Percentiles rank a stretch among this genome's conserved stretches.
phyloP scores from a whole-genome alignment of 2,329 filamentous ascomycete species.

The Chaetothyriales sp. region DNA sequence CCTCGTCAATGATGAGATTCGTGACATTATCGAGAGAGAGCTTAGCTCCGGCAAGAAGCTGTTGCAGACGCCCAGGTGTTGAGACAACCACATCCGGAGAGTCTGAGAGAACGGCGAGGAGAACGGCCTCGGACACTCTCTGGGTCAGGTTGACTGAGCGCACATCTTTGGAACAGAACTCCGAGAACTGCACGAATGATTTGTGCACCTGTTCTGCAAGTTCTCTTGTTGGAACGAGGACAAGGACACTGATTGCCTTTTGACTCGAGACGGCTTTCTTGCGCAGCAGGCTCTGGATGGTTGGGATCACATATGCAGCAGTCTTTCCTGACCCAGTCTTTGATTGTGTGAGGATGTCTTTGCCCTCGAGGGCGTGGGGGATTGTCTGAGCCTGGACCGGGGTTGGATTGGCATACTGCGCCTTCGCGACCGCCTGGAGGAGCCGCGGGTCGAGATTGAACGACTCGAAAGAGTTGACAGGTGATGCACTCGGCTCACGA shows the following conservation, averaged over 20 bases:
- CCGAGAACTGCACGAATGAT: conserved; percentile 57
- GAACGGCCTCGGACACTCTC: conserved; percentile 77
- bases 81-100: conserved; percentile 79
- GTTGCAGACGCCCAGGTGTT: conserved; percentile 70
- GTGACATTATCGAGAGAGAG: conserved; percentile 56
- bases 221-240: conserved; percentile 88
- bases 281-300: conserved; percentile 71
- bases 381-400: conserved; percentile 76
- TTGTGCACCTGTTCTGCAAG: conserved; percentile 82
- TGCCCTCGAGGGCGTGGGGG: conserved; percentile 70
- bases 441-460: conserved; percentile 73
- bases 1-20: conserved; percentile 81
- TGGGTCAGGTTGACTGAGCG: conserved; percentile 74
- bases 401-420: conserved; percentile 77
- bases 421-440: conserved; percentile 68
- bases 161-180: conserved; percentile 74
- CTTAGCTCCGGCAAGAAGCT: conserved; percentile 58
- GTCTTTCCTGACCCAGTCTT: conserved; percentile 97
- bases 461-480: conserved; percentile 42
- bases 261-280: conserved; percentile 42
- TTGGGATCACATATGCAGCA: conserved; percentile 79
- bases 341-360: conserved; percentile 79
- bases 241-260: conserved; percentile 51
- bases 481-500: not conserved
- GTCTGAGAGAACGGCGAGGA: conserved; percentile 70